Evolutionary conservation across 768 basidiomycete genomes (phyloP).

Genomic region (Tephrocybe rancida): DNA sequence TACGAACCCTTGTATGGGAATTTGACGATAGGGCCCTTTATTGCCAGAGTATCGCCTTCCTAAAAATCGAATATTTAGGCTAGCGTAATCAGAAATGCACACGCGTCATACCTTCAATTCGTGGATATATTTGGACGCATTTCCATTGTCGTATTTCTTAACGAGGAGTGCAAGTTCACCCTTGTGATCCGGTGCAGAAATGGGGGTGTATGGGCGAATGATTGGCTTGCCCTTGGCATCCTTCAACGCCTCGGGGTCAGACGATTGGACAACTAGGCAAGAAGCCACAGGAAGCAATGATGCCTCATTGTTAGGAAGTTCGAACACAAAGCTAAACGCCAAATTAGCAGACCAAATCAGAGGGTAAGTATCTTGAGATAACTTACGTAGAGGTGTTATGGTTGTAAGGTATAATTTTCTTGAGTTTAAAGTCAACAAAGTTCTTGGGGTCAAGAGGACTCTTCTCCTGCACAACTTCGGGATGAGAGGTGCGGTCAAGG

Average conservation of each 20-base stretch:
- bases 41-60: conserved; percentile 77
- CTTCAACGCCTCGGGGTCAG: conserved; percentile 62
- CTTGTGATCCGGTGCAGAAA: conserved; percentile 72
- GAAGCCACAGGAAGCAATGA: conserved; percentile 81
- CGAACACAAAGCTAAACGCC: conserved; percentile 68
- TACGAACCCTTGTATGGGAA: conserved; percentile 78
- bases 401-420: conserved; percentile 85
- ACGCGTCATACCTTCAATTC: conserved; percentile 53
- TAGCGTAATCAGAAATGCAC: neutral
- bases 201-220: conserved; percentile 91
- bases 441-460: conserved; percentile 76
- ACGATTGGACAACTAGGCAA: conserved; percentile 76
- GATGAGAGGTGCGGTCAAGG: conserved; percentile 35
- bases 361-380: neutral
- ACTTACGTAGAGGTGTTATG: conserved; percentile 85
- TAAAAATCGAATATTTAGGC: conserved; percentile 16
- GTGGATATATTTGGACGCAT: conserved; percentile 84
- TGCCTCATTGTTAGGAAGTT: conserved; percentile 75
- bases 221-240: conserved; percentile 86
- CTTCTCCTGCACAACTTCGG: conserved; percentile 47
- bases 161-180: conserved; percentile 82
- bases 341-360: neutral
- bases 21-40: conserved; percentile 93
- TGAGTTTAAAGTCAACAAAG: conserved; percentile 81
- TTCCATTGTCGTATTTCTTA: conserved; percentile 84